Base-by-base conservation (phyloP, 129 eudicot genomes). In the Apium graveolens region DNA sequence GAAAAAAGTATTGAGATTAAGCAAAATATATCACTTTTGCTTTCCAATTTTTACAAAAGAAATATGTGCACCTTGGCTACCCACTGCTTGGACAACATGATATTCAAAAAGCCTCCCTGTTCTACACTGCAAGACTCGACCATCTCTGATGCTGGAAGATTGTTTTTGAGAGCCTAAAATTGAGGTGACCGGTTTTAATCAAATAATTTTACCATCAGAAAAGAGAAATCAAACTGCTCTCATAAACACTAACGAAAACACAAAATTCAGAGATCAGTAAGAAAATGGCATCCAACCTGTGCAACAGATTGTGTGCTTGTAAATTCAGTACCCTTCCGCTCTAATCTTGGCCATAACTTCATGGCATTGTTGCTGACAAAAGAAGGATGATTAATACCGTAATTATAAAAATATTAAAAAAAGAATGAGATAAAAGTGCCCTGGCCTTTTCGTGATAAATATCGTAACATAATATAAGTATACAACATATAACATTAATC, bases 291-390 rank as follows among this genome's bases (percentile, higher is more conserved):
- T 65, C 70, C 62, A 44, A 95, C 99, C 96, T 85, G 83, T 83
- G 92, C 99, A 78, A 92, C 75, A 31, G 90, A 83, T 76, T 86
- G 89, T 37, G 96, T 95, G 42, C 88, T 87, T 74, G 13, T 90
- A 71, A 82, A 95, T 39, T 80, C 83, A 20, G 94, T 85, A 75
- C 83, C 82, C 81, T 79, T 86, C 80, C 85, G 90, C 83, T 86
- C 85, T 48, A 95, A 73, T 77, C 82, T 90, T 60, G 91, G 31
- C 87, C 88, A 95, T 68, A 92, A 65, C 76, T 92, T 84, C 97
- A 92, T 95, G 49, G 99, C 97, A 86, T 95, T 95, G 82, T 95
- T 95, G 84, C 97, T 95, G 80, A n/a, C 46, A 60, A 77, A 31
- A 35, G 41, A 79, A 85, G 7, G 39, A 55, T 5, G 65, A 70